Percentiles rank a stretch among this genome's conserved stretches.
Conservation (phyloP, 352 stramenopile species). For the Phytophthora boehmeriae region DNA sequence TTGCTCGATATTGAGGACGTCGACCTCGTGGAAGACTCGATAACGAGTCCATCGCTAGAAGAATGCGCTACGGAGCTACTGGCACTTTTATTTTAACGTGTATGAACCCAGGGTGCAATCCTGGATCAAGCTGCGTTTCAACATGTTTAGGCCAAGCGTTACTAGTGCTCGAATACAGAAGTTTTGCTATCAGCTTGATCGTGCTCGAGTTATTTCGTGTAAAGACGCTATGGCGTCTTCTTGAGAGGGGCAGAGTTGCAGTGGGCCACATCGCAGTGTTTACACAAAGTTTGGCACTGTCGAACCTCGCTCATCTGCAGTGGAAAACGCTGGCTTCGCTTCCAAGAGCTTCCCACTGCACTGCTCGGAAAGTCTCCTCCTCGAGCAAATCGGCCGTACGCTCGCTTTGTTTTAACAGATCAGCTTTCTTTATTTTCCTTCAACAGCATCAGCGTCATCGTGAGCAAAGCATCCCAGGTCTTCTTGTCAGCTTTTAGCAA, state of each 20-base stretch:
- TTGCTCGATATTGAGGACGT: slow-evolving; percentile 14
- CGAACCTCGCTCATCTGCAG: background rate
- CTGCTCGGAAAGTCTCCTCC: background rate
- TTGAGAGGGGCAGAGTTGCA: too few species aligned
- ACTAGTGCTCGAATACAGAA: slow-evolving; percentile 8
- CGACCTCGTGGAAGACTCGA: slow-evolving; percentile 37
- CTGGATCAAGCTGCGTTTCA: background rate
- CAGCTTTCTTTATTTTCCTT: too few species aligned
- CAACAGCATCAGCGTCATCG: too few species aligned
- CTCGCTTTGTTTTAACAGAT: background rate
- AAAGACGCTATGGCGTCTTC: too few species aligned
- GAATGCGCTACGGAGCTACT: slow-evolving; percentile 67
- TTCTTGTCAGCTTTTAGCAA: too few species aligned
- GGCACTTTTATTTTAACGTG: slow-evolving; percentile 58
- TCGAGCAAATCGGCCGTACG: background rate
- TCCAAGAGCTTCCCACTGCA: background rate
- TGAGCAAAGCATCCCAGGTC: too few species aligned
- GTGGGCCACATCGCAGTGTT: too few species aligned
- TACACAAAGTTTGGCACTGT: background rate
- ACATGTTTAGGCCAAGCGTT: slow-evolving; percentile 7
- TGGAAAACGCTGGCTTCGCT: background rate
- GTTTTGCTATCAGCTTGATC: too few species aligned
- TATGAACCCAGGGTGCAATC: slow-evolving; percentile 1
- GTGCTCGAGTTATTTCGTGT: too few species aligned
- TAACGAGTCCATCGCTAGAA: slow-evolving; percentile 49